Percentiles rank a stretch among this genome's conserved stretches.
These are phyloP conservation scores for Diaporthe caulivora DNA, from an alignment of 2,329 filamentous ascomycete species.

Conservation along the genomic window DNA sequence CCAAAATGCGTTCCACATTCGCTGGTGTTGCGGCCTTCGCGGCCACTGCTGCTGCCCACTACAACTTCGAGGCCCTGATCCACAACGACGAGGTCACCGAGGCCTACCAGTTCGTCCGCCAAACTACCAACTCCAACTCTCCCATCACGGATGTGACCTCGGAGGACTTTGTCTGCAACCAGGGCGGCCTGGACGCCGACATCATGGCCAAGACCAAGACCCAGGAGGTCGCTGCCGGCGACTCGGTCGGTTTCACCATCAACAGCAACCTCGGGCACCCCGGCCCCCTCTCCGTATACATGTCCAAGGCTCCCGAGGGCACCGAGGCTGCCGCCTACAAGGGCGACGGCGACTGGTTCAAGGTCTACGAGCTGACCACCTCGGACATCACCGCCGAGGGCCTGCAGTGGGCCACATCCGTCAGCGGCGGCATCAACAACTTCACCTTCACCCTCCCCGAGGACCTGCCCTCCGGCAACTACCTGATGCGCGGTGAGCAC, in stretches of 20 bases:
- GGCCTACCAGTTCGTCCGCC: constrained; percentile 42
- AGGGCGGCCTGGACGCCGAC: constrained; percentile 51
- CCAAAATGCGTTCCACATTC: constrained; percentile 39
- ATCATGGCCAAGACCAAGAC: constrained; percentile 53
- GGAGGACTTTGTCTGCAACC: constrained; percentile 54
- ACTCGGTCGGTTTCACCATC: constrained; percentile 57
- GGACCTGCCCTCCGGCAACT: constrained; percentile 51
- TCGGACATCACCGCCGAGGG: constrained; percentile 46
- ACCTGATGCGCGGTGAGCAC: constrained; percentile 57
- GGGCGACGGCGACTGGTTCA: constrained; percentile 53
- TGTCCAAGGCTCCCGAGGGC: constrained; percentile 52
- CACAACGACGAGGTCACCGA: constrained; percentile 42
- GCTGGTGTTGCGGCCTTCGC: constrained; percentile 36
- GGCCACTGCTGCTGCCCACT: constrained; percentile 38
- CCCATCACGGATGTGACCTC: constrained; percentile 55
- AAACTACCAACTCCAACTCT: constrained; percentile 49
- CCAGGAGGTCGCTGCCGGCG: constrained; percentile 52
- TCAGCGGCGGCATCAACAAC: constrained; percentile 47
- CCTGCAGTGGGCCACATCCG: constrained; percentile 49
- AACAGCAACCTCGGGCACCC: constrained; percentile 52
- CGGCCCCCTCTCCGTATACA: constrained; percentile 53
- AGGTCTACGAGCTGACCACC: constrained; percentile 51
- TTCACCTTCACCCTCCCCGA: constrained; percentile 51
- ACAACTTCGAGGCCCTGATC: constrained; percentile 42
- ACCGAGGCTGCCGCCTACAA: constrained; percentile 48